These are phyloP conservation scores for Tetracladium maxilliforme DNA, from an alignment of 2,329 filamentous ascomycete species.

Conservation along the genomic window DNA sequence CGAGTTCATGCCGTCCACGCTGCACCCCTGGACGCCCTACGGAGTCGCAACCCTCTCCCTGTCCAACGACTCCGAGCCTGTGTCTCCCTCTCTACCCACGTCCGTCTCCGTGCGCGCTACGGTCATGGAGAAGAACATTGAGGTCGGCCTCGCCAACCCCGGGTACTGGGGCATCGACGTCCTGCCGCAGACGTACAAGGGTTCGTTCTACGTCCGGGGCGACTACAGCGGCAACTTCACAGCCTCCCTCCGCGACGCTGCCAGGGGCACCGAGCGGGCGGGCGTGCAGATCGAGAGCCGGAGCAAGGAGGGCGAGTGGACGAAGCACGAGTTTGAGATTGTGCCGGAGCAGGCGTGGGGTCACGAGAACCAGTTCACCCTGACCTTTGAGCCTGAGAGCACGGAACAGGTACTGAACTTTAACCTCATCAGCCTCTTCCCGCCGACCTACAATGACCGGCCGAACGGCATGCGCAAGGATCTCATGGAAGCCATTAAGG, in stretches of 20 bases:
- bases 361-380: conserved; percentile 33
- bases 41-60: conserved; percentile 9
- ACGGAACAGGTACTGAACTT: conserved; percentile 39
- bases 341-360: conserved; percentile 6
- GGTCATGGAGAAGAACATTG: conserved; percentile 16
- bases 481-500: conserved; percentile 34
- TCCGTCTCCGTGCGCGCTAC: conserved; percentile 13
- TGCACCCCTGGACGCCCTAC: conserved; percentile 15
- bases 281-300: conserved; percentile 6
- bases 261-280: conserved; percentile 7
- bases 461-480: conserved; percentile 41
- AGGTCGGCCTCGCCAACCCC: conserved; percentile 32
- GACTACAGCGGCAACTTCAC: conserved; percentile 9
- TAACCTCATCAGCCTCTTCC: conserved; percentile 43
- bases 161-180: conserved; percentile 40
- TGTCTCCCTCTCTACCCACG: conserved; percentile 10
- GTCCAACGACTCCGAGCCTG: conserved; percentile 15
- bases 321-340: conserved; percentile 8
- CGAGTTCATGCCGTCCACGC: conserved; percentile 29
- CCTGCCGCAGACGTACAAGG: conserved; percentile 10
- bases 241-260: conserved; percentile 12
- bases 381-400: conserved; percentile 32
- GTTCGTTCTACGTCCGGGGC: conserved; percentile 11
- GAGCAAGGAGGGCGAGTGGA: conserved; percentile 7
- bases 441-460: conserved; percentile 39